phyloP scores from a whole-genome alignment of 305 asterid genomes.

The Fraxinus xanthoxyloides region DNA sequence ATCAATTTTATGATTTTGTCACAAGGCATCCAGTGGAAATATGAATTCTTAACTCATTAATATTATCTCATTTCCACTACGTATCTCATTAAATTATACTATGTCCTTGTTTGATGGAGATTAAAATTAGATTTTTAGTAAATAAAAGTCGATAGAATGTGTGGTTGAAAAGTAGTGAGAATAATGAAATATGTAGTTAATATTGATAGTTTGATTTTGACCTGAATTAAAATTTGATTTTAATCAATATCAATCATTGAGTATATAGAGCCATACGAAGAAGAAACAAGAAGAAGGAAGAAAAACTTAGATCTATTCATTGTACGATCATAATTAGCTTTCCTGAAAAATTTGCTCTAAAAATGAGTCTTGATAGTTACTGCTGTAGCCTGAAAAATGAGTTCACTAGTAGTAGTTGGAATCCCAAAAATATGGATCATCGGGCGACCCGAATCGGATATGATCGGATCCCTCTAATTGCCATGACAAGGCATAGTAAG shows the following conservation, averaged over 20 bases:
- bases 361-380: background rate
- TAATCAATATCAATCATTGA: no score
- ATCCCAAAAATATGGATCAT: conserved; percentile 67
- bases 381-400: background rate
- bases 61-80: background rate
- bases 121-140: no score
- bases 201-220: no score
- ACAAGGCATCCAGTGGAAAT: no score
- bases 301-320: background rate
- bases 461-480: conserved; percentile 53
- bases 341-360: background rate
- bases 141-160: no score
- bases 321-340: background rate
- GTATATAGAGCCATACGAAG: background rate
- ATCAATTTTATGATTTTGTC: no score
- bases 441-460: conserved; percentile 51
- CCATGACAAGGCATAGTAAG: conserved; percentile 39
- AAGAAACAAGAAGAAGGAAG: background rate
- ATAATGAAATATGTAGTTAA: no score
- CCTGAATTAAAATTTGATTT: no score
- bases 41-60: no score
- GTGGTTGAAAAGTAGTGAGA: no score
- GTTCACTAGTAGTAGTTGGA: conserved; percentile 21
- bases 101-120: no score
- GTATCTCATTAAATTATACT: background rate